phyloP scores from a whole-genome alignment of 192 early-diverging fungal species.

The Umbelopsis sp. region DNA sequence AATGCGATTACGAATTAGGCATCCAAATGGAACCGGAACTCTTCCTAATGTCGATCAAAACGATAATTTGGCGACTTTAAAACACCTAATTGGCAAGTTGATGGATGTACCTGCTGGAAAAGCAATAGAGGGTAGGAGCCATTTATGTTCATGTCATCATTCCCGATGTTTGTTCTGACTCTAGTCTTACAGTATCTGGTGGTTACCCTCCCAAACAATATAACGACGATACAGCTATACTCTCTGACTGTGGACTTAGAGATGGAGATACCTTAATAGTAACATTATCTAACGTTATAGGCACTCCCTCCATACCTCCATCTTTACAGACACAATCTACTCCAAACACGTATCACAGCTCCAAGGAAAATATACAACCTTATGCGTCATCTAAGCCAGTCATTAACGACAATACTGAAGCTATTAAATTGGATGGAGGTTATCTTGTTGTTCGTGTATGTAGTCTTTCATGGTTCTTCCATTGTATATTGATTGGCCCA shows the following conservation, averaged over 20 bases:
- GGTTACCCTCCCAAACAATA: constrained; percentile 52
- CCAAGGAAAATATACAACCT: not conserved
- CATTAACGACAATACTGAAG: not conserved
- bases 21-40: constrained; percentile 42
- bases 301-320: not conserved
- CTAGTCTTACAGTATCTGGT: constrained; percentile 21
- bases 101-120: constrained; percentile 3
- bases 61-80: constrained; percentile 31
- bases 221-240: constrained; percentile 11
- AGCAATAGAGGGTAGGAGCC: not conserved
- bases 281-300: not conserved
- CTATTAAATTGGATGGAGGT: constrained; percentile 6
- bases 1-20: constrained; percentile 50
- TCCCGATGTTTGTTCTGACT: not conserved
- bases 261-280: constrained; percentile 49
- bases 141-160: not conserved
- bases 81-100: constrained; percentile 1
- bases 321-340: not conserved
- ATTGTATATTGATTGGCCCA: not conserved
- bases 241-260: constrained; percentile 30
- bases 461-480: not conserved
- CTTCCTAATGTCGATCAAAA: constrained; percentile 26
- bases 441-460: constrained; percentile 17
- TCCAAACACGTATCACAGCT: not conserved
- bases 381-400: not conserved